Evolutionary conservation across 495 filamentous ascomycete genomes (phyloP).

Genomic region (Penicillium riverlandense): DNA sequence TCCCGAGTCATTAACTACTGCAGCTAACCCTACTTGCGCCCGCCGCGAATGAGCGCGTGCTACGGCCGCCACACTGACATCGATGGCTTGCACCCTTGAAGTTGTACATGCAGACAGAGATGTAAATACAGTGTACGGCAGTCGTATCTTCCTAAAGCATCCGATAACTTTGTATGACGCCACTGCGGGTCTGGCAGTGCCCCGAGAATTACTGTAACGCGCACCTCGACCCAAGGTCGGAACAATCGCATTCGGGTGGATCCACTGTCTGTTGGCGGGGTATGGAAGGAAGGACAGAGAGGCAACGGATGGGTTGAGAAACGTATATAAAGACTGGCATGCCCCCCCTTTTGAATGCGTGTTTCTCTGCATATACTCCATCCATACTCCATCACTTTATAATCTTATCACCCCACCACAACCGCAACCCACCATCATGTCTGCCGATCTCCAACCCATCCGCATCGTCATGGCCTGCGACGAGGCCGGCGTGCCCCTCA

Average conservation of each 20-base stretch:
- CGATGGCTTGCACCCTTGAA: slow-evolving; percentile 6
- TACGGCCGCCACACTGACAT: slow-evolving; percentile 2
- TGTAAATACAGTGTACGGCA: slow-evolving; percentile 8
- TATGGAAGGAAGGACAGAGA: background rate
- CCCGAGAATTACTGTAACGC: background rate
- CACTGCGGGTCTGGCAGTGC: slow-evolving; percentile 6
- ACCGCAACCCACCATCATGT: slow-evolving; percentile 17
- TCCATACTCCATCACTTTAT: background rate
- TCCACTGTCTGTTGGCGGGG: background rate
- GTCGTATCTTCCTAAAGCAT: slow-evolving; percentile 10
- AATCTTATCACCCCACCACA: background rate
- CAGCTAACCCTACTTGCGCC: no score
- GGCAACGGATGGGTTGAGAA: background rate
- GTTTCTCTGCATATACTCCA: background rate
- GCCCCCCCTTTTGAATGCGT: no score
- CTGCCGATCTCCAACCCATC: slow-evolving; percentile 36
- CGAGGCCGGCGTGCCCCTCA: slow-evolving; percentile 74
- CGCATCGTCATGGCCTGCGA: slow-evolving; percentile 58
- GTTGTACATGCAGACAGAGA: no score
- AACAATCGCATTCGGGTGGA: slow-evolving; percentile 1
- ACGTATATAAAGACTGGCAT: background rate
- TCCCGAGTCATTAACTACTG: no score
- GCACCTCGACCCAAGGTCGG: no score
- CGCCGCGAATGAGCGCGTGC: no score
- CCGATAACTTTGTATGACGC: slow-evolving; percentile 12